Conservation (phyloP, 441 rosid species). For the Eruca vesicaria region DNA sequence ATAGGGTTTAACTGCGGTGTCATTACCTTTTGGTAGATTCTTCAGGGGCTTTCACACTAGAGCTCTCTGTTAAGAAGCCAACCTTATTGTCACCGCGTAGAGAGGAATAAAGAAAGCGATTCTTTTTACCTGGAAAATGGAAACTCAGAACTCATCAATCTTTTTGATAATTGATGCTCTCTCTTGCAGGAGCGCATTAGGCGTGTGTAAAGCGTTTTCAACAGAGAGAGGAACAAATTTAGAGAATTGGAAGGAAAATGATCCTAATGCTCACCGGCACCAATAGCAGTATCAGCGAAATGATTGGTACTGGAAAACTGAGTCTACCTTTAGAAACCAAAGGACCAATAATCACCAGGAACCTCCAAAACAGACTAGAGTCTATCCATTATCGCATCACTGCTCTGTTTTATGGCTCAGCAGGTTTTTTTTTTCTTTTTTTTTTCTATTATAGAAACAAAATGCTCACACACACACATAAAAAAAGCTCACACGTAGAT, state of each 20-base stretch:
- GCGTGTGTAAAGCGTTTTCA: conserved; percentile 95
- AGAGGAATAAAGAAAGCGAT: too few species aligned
- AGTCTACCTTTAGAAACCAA: conserved; percentile 62
- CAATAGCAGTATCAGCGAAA: conserved; percentile 89
- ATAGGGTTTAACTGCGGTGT: background rate
- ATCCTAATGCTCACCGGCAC: conserved; percentile 50
- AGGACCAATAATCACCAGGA: conserved; percentile 57
- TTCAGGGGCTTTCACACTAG: conserved; percentile 42
- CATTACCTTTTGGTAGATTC: conserved; percentile 54
- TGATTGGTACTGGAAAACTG: conserved; percentile 97
- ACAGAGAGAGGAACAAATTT: conserved; percentile 77
- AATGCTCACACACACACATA: too few species aligned
- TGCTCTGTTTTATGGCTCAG: conserved; percentile 88
- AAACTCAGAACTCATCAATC: too few species aligned
- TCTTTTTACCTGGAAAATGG: too few species aligned
- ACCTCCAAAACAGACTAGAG: conserved; percentile 53
- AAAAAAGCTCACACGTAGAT: background rate
- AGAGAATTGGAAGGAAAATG: conserved; percentile 81
- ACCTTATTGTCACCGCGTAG: too few species aligned
- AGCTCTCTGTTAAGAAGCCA: conserved; percentile 49
- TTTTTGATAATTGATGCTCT: too few species aligned
- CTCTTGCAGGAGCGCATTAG: conserved; percentile 80
- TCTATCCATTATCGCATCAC: conserved; percentile 84
- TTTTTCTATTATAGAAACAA: background rate
- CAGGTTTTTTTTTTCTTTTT: conserved; percentile 54